Conservation (phyloP, 495 filamentous ascomycete species). For the Aspergillus coremiiformis region DNA sequence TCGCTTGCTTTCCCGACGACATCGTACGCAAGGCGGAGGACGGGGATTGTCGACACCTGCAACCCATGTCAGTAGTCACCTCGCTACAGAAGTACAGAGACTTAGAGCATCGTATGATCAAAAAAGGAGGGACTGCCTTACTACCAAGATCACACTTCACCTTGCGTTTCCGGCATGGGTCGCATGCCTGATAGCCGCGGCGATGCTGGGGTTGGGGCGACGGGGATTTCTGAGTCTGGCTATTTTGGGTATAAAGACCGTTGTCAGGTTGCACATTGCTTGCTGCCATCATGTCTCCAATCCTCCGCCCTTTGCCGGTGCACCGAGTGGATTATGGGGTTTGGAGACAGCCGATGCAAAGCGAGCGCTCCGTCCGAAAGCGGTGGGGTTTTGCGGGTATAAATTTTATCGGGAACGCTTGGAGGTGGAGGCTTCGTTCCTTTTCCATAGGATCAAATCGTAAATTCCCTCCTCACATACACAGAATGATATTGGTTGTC, state of each 20-base stretch:
- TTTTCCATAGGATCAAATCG: too few species aligned
- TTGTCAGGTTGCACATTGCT: slow-evolving; percentile 11
- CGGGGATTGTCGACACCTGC: slow-evolving; percentile 78
- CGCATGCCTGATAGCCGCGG: slow-evolving; percentile 78
- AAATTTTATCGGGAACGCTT: slow-evolving; percentile 23
- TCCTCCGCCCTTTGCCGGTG: slow-evolving; percentile 9
- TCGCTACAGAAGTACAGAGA: neutral
- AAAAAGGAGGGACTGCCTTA: slow-evolving; percentile 11
- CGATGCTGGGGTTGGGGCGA: slow-evolving; percentile 50
- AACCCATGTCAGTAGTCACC: neutral
- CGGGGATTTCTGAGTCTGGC: slow-evolving; percentile 21
- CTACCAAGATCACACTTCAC: slow-evolving; percentile 90
- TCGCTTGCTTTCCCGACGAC: slow-evolving; percentile 84
- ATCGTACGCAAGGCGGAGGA: slow-evolving; percentile 89
- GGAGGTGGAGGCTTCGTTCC: too few species aligned
- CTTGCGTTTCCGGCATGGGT: slow-evolving; percentile 84
- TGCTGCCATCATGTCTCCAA: slow-evolving; percentile 16
- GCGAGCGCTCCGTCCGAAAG: slow-evolving; percentile 33
- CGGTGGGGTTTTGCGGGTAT: slow-evolving; percentile 24
- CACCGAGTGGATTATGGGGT: slow-evolving; percentile 20
- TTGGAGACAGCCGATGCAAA: slow-evolving; percentile 39
- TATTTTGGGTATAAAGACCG: slow-evolving; percentile 13
- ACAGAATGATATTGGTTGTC: too few species aligned
- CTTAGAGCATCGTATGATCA: neutral
- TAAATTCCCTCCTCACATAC: neutral